Base-by-base conservation (phyloP, 257 asterid genomes). In the Oldenlandia corymbosa region DNA sequence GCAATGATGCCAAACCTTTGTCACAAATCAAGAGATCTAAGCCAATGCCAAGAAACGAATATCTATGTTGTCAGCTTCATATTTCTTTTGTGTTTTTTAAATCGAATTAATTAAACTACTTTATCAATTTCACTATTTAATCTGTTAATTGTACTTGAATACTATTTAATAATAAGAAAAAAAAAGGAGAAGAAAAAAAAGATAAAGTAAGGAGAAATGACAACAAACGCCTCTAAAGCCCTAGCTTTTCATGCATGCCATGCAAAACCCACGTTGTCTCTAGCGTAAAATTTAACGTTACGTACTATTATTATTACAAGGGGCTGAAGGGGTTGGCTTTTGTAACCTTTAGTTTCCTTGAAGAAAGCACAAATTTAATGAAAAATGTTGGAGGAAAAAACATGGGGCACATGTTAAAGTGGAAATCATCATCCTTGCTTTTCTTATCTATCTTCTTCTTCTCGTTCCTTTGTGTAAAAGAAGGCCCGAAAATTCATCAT, bases 1-100 rank as follows among this genome's bases (percentile, higher is more conserved):
- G 92, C n/a, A n/a, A n/a, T 66, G 87, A 81, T 81, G 74, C 72
- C 56, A 71, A 70, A n/a, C n/a, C 54, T 85, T 70, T 71, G 68
- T 79, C 39, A 34, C 73, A 75, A 83, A 83, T 82, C 84, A 79
- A 84, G 84, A 83, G 92, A 90, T 83, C 88, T 79, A 65, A 34
- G 71, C 69, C 76, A 80, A 75, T 57, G 71, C 67, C 95, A 91
- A 88, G 98, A 65, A 88, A 91, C 78, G 98, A 86, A 91, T 91
- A 76, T 52, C 4, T 51, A 51, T 27, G 24, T 21, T n/a, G n/a
- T n/a, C n/a, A n/a, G n/a, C n/a, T n/a, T n/a, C n/a, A n/a, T n/a
- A n/a, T n/a, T n/a, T n/a, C n/a, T n/a, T n/a, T n/a, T n/a, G n/a
- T n/a, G n/a, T n/a, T n/a, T n/a, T n/a, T n/a, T n/a, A n/a, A n/a